phyloP scores from a whole-genome alignment of 164 flowering plant genomes.

The Vitis riparia region DNA sequence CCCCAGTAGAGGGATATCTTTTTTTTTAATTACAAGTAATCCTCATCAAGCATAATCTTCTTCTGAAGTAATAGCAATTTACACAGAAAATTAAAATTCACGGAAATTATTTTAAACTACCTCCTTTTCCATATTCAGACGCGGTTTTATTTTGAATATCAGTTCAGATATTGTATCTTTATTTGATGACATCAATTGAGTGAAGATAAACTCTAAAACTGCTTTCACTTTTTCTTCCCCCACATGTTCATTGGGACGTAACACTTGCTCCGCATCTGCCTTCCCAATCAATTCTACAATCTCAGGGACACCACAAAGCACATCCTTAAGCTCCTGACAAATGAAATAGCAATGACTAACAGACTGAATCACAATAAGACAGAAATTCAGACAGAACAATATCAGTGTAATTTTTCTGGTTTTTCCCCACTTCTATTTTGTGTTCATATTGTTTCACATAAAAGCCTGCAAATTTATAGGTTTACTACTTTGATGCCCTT shows the following conservation, averaged over 20 bases:
- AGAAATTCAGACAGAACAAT: not conserved
- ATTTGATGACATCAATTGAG: constrained; percentile 73
- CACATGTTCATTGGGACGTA: constrained; percentile 33
- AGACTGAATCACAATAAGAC: not conserved
- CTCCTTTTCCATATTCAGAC: constrained; percentile 53
- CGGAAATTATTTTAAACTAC: constrained; percentile 21
- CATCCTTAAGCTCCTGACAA: constrained; percentile 71
- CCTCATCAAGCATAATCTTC: constrained; percentile 2
- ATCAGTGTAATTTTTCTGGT: too few species aligned
- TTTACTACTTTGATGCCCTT: too few species aligned
- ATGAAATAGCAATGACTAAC: not conserved
- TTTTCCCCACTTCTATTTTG: too few species aligned
- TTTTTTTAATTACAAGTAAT: not conserved
- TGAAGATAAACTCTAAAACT: constrained; percentile 49
- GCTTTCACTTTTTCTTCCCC: constrained; percentile 55
- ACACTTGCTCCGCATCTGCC: constrained; percentile 37
- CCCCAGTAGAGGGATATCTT: not conserved
- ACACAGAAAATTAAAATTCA: not conserved
- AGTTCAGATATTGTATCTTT: constrained; percentile 41
- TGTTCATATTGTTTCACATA: too few species aligned
- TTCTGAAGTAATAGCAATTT: not conserved
- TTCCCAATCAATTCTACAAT: constrained; percentile 71
- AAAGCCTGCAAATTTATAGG: too few species aligned
- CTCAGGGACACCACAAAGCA: constrained; percentile 73
- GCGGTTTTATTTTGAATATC: constrained; percentile 50